Conservation (phyloP, 495 filamentous ascomycete species). For the Talaromyces trachyspermus region DNA sequence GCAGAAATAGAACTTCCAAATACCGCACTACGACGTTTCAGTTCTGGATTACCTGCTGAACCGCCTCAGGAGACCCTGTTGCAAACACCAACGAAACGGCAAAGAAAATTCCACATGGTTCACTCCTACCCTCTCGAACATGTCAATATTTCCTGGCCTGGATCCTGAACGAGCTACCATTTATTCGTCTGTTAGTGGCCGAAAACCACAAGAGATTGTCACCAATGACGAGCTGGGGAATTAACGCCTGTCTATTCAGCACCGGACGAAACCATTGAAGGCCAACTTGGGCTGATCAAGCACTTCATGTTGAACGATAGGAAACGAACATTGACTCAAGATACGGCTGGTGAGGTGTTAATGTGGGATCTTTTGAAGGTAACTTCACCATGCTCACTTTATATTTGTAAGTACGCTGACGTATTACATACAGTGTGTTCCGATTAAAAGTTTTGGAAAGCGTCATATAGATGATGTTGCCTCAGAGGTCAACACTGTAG, state of each 20-base stretch:
- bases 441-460: conserved; percentile 83
- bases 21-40: conserved; percentile 47
- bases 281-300: conserved; percentile 92
- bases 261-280: conserved; percentile 83
- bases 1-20: conserved; percentile 48
- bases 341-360: conserved; percentile 93
- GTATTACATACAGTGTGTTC: conserved; percentile 57
- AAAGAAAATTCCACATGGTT: conserved; percentile 66
- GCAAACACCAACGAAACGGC: conserved; percentile 22
- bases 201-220: conserved; percentile 54
- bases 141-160: conserved; percentile 59
- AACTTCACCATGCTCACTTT: conserved; percentile 11
- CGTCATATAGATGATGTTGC: conserved; percentile 87
- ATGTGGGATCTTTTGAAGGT: conserved; percentile 91
- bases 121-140: conserved; percentile 77
- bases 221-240: conserved; percentile 50
- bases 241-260: conserved; percentile 64
- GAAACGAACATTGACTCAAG: conserved; percentile 78
- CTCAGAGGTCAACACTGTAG: conserved; percentile 76
- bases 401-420: conserved; percentile 6
- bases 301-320: conserved; percentile 87
- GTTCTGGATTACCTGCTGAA: conserved; percentile 6
- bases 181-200: conserved; percentile 40
- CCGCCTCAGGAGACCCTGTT: conserved; percentile 27
- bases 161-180: conserved; percentile 44